Evolutionary conservation across 192 early-diverging fungal genomes (phyloP).

Genomic region (Backusella tarrabulga): DNA sequence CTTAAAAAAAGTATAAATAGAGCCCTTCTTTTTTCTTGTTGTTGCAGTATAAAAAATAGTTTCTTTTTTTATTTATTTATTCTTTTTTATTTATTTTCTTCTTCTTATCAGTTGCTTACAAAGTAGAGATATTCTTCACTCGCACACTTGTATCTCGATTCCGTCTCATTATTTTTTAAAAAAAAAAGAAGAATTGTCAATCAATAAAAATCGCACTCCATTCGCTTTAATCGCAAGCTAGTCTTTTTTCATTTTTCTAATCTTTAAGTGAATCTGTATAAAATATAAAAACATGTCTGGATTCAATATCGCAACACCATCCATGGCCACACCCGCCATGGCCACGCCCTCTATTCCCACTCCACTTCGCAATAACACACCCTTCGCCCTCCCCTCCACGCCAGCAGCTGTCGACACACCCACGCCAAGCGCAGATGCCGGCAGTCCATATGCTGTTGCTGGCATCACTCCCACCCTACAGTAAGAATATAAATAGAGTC

Average conservation of each 20-base stretch:
- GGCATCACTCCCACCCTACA: constrained; percentile 59
- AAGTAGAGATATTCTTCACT: not conserved
- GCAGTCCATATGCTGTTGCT: constrained; percentile 43
- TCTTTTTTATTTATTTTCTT: not conserved
- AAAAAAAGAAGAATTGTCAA: not conserved
- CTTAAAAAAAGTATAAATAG: not conserved
- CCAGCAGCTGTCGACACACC: constrained; percentile 38
- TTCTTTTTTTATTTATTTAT: not conserved
- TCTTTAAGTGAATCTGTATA: not conserved
- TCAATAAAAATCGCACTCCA: not conserved
- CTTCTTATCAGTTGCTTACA: too few species aligned
- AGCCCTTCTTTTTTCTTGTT: not conserved
- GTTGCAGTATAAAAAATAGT: not conserved
- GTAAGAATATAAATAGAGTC: constrained; percentile 41
- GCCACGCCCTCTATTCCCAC: constrained; percentile 36
- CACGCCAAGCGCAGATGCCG: constrained; percentile 38
- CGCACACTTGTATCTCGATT: not conserved
- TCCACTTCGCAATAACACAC: constrained; percentile 23
- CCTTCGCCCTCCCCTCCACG: constrained; percentile 38
- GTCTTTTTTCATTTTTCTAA: not conserved
- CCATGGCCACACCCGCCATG: constrained; percentile 33
- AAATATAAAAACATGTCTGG: constrained; percentile 26
- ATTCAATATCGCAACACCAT: constrained; percentile 39
- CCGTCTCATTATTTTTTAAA: not conserved
- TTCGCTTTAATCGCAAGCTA: constrained; percentile 1